phyloP scores from a whole-genome alignment of 108 stramenopile genomes.

The Skeletonema menzelii region DNA sequence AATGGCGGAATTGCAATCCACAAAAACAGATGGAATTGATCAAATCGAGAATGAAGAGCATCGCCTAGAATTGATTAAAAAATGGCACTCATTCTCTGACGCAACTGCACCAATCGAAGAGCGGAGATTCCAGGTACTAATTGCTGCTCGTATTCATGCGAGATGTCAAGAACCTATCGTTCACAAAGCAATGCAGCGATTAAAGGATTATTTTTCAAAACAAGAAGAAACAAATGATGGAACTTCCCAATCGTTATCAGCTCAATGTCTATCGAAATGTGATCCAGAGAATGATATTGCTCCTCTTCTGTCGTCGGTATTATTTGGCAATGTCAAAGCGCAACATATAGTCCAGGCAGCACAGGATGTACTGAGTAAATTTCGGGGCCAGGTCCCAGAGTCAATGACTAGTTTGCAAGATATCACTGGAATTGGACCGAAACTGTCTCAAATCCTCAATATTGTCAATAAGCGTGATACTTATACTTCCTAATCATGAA shows the following conservation, averaged over 20 bases:
- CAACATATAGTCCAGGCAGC: conserved; percentile 70
- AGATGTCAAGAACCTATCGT: conserved; percentile 65
- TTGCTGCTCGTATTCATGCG: conserved; percentile 74
- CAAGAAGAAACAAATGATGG: conserved; percentile 1
- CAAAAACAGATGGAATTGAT: neutral
- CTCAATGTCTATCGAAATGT: conserved; percentile 28
- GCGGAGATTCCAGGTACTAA: conserved; percentile 60
- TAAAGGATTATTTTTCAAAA: conserved; percentile 39
- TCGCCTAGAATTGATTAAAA: conserved; percentile 32
- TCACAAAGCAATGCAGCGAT: conserved; percentile 51
- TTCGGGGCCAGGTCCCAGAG: conserved; percentile 73
- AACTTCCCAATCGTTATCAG: conserved; percentile 24
- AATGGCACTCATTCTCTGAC: conserved; percentile 69
- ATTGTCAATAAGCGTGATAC: conserved; percentile 54
- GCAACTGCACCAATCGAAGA: conserved; percentile 53
- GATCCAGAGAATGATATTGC: conserved; percentile 55
- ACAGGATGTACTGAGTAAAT: conserved; percentile 46
- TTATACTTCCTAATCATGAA: conserved; percentile 3
- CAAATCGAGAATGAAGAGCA: conserved; percentile 15
- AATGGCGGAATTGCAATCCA: neutral
- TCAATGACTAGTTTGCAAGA: conserved; percentile 41
- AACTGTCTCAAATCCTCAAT: conserved; percentile 59
- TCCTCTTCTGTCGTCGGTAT: conserved; percentile 48
- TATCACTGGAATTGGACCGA: conserved; percentile 69
- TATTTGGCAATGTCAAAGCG: conserved; percentile 69